A percentile compares a stretch with the other conserved stretches of the same genome.
phyloP scores from a whole-genome alignment of 73 alveolate genomes.

The Symbiodinium pilosum region DNA sequence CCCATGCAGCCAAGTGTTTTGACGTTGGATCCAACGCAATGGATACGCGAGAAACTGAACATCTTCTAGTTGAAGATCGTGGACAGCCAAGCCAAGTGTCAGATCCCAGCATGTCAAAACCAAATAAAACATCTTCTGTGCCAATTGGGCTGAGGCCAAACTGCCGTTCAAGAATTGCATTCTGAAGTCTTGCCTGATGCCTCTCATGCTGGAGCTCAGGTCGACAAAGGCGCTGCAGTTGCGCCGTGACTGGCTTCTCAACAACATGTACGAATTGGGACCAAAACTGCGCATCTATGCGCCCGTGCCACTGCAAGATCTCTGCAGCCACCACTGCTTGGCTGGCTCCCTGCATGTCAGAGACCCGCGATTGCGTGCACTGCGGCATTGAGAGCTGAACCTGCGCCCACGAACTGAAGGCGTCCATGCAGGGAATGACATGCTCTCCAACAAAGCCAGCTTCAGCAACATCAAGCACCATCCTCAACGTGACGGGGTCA shows the following conservation, averaged over 20 bases:
- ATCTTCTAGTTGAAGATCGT: neutral
- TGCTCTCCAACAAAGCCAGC: neutral
- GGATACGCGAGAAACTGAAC: neutral
- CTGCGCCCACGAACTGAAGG: slow-evolving; percentile 19
- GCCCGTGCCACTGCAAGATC: slow-evolving; percentile 48
- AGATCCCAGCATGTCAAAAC: neutral
- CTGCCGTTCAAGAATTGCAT: slow-evolving; percentile 29
- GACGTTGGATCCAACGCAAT: slow-evolving; percentile 50
- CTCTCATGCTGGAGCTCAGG: neutral
- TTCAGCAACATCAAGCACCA: slow-evolving; percentile 15
- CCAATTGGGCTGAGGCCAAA: slow-evolving; percentile 56
- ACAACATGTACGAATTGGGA: neutral
- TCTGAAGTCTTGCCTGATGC: slow-evolving; percentile 1
- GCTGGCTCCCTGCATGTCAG: slow-evolving; percentile 16
- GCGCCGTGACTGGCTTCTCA: neutral
- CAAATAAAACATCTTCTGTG: neutral
- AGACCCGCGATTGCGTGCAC: neutral
- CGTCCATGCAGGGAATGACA: slow-evolving; percentile 50
- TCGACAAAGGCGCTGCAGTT: neutral
- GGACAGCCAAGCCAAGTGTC: neutral
- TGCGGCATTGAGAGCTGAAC: neutral
- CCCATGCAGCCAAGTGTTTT: slow-evolving; percentile 85
- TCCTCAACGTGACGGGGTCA: slow-evolving; percentile 41
- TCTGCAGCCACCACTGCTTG: slow-evolving; percentile 89
- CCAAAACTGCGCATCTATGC: neutral